Conservation (phyloP, 139 green algal species). For the Dunaliella primolecta region DNA sequence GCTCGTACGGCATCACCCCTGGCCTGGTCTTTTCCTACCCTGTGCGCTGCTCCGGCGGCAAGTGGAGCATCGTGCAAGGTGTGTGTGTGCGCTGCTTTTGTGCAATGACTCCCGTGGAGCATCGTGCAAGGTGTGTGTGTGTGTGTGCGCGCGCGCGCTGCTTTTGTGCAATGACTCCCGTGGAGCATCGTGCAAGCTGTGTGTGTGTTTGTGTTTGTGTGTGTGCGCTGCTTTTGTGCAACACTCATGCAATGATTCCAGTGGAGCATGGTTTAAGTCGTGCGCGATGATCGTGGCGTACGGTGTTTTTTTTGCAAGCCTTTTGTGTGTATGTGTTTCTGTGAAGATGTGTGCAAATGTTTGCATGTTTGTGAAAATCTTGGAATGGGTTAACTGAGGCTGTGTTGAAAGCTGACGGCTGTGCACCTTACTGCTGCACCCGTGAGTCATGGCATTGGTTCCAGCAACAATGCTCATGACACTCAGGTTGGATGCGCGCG, state of each 20-base stretch:
- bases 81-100: neutral
- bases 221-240: neutral
- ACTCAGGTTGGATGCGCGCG: no score
- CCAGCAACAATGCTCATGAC: no score
- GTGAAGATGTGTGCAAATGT: neutral
- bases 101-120: constrained; percentile 57
- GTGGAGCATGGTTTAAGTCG: neutral
- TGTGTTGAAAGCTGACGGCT: no score
- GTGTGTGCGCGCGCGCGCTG: neutral
- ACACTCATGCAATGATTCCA: neutral
- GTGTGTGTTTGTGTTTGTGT: neutral
- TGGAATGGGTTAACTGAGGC: no score
- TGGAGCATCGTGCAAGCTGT: constrained; percentile 85
- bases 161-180: neutral
- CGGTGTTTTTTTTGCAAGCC: neutral
- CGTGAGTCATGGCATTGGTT: no score
- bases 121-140: constrained; percentile 70
- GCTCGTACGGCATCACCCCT: constrained; percentile 70
- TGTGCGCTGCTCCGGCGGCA: constrained; percentile 75
- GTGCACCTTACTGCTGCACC: no score
- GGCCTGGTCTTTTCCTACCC: constrained; percentile 90
- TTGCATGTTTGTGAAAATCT: neutral
- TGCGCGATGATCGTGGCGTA: neutral
- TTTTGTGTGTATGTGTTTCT: neutral
- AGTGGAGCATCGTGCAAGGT: constrained; percentile 85